Evolutionary conservation across 352 stramenopile genomes (phyloP).

Genomic region (Pythium chondricola): DNA sequence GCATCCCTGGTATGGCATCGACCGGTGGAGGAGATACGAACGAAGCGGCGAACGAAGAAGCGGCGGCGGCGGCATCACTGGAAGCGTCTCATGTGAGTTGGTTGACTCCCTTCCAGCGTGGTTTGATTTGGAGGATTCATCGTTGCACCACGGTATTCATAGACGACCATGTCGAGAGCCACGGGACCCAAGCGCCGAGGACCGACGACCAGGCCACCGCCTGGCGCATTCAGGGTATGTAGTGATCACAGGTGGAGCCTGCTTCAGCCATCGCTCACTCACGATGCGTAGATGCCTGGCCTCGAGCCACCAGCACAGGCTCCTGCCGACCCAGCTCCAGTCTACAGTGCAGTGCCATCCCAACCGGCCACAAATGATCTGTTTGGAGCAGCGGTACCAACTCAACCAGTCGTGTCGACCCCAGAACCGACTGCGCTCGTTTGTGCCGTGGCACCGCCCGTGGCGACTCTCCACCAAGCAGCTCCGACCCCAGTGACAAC

Average conservation of each 20-base stretch:
- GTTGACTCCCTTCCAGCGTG: not conserved
- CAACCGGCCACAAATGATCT: too few relatives aligned
- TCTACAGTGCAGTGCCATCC: too few relatives aligned
- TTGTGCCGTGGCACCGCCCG: too few relatives aligned
- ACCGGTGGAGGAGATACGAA: conserved; percentile 10
- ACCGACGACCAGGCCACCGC: conserved; percentile 50
- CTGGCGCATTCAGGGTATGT: conserved; percentile 60
- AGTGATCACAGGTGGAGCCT: too few relatives aligned
- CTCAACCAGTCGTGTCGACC: too few relatives aligned
- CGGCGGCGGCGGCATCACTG: conserved; percentile 20
- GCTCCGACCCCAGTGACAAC: conserved; percentile 8
- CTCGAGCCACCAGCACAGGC: too few relatives aligned
- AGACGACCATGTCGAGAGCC: conserved; percentile 75
- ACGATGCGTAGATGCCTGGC: too few relatives aligned
- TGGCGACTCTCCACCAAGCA: not conserved
- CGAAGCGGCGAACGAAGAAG: conserved; percentile 17
- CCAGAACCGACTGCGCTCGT: too few relatives aligned
- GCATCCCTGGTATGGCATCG: conserved; percentile 57
- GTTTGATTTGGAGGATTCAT: not conserved
- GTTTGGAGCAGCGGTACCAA: too few relatives aligned
- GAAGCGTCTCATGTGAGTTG: conserved; percentile 62
- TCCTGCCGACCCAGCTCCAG: too few relatives aligned
- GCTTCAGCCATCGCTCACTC: too few relatives aligned
- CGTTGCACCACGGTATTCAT: too few relatives aligned
- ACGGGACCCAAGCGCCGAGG: conserved; percentile 71